Evolutionary conservation across 805 yeast species (phyloP), one percentile per base, ranked within the genome.

Genomic region (Candida qinlingensis): DNA sequence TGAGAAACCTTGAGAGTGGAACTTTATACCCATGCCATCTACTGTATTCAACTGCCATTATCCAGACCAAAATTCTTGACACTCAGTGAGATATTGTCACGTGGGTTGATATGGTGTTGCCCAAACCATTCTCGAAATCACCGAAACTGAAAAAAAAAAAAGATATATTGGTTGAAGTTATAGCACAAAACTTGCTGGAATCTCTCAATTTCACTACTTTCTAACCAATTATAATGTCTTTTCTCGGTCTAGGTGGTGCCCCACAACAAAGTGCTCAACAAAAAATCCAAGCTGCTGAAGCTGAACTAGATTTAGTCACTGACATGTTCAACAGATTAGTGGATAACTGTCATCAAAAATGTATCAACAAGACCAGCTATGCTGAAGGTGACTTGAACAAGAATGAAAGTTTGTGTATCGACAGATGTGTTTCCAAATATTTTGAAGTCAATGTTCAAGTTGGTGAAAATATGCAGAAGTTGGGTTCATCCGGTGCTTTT

Each of bases 281-380:
- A 67, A 87, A 87, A 67, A 75, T 87, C 53, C 77, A 77, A 62
- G 96, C 96, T 57, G 99, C 99, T 45, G 98, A 92, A 72, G 87
- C 96, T 49, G 99, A 92, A 70, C 78, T 92, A 57, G 99, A 92
- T 68, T 85, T 94, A 83, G 96, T 92, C 59, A 91, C 97, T 37
- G 96, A 94, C 59, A 90, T 92, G 97, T 92, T 92, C 81, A 92
- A 92, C 80, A 79, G 83, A 62, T 75, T 91, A 61, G 95, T 90
- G 27, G 91, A 85, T 61, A 85, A 88, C 58, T 91, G 98, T 67
- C 94, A 91, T 69, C 68, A 72, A 58, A 91, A 91, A 72, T 91
- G 98, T 73, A 85, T 90, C 65, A 76, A 67, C 46, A 73, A 72
- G 54, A 60, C 46, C 19, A 29, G 72, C 45, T 91, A 90, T 72